Conservation (phyloP, 2,329 filamentous ascomycete genomes). For the Fusarium transvaalense region DNA sequence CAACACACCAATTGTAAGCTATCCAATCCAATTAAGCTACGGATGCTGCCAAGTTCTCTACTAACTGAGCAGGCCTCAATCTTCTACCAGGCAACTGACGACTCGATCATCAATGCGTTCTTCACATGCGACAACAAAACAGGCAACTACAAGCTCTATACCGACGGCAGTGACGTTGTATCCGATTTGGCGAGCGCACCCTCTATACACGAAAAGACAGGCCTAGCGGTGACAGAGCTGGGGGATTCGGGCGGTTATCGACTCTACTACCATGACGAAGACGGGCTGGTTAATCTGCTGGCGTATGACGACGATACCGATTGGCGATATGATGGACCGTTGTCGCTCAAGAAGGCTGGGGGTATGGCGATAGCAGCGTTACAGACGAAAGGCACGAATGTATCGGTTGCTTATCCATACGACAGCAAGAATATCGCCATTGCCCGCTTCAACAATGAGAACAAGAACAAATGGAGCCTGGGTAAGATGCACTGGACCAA, state of each 20-base stretch:
- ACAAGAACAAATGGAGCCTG: slow-evolving; percentile 29
- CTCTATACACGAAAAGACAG: slow-evolving; percentile 36
- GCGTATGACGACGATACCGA: slow-evolving; percentile 43
- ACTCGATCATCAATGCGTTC: slow-evolving; percentile 27
- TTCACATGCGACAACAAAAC: slow-evolving; percentile 32
- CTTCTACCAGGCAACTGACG: slow-evolving; percentile 33
- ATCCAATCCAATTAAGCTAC: no score
- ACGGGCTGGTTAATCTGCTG: slow-evolving; percentile 25
- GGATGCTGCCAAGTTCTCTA: rapidly evolving
- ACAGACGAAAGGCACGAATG: slow-evolving; percentile 24
- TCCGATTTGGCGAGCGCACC: slow-evolving; percentile 18
- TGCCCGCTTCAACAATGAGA: slow-evolving; percentile 10
- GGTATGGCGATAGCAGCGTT: slow-evolving; percentile 22
- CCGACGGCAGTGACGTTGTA: slow-evolving; percentile 21
- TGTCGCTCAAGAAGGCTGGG: slow-evolving; percentile 19
- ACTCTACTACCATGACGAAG: slow-evolving; percentile 39
- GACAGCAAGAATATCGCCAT: slow-evolving; percentile 31
- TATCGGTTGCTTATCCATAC: slow-evolving; percentile 37
- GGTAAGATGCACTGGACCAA: not conserved
- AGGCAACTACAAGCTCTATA: slow-evolving; percentile 22
- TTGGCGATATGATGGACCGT: slow-evolving; percentile 35
- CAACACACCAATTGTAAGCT: slow-evolving; percentile 29
- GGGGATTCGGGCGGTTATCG: slow-evolving; percentile 36
- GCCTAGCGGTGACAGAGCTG: slow-evolving; percentile 32
- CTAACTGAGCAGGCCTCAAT: slow-evolving; percentile 26